phyloP scores from a whole-genome alignment of 2,329 filamentous ascomycete genomes.

The Colletotrichum sp. region DNA sequence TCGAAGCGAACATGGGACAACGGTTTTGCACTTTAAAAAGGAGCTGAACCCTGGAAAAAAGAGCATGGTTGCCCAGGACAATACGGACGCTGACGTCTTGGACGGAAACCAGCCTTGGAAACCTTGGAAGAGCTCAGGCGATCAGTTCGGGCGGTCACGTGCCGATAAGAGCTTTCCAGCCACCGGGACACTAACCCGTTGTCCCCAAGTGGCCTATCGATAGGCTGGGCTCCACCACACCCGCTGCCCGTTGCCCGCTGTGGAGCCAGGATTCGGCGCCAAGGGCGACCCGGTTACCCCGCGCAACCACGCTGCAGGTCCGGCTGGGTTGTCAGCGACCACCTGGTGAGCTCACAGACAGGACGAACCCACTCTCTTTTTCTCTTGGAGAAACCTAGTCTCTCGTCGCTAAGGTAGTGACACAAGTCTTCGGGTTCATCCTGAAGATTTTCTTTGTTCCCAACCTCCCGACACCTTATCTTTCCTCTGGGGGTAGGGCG shows the following conservation, averaged over 20 bases:
- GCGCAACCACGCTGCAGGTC: slow-evolving; percentile 20
- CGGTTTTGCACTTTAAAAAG: not conserved
- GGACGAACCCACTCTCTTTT: not conserved
- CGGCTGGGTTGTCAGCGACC: slow-evolving; percentile 5
- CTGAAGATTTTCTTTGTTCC: not conserved
- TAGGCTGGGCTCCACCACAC: not conserved
- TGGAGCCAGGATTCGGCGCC: slow-evolving; percentile 5
- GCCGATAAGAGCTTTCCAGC: slow-evolving; percentile 20
- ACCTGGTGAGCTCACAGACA: slow-evolving; percentile 14
- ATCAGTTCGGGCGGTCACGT: not conserved
- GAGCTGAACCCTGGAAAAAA: not conserved
- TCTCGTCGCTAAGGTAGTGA: not conserved
- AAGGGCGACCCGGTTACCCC: slow-evolving; percentile 21
- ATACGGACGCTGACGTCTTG: not conserved
- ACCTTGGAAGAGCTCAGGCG: not conserved
- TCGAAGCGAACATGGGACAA: not conserved
- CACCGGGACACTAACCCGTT: not conserved
- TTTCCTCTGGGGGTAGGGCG: not conserved
- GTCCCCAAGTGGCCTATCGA: slow-evolving; percentile 6
- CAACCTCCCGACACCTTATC: not conserved
- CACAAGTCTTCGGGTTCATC: not conserved
- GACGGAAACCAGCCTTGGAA: not conserved
- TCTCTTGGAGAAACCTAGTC: not conserved
- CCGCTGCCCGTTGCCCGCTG: not conserved
- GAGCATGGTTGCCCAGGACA: not conserved